Percentiles rank a stretch among this genome's conserved stretches.
Conservation (phyloP, 2,329 filamentous ascomycete genomes). For the Epichloe baconii region DNA sequence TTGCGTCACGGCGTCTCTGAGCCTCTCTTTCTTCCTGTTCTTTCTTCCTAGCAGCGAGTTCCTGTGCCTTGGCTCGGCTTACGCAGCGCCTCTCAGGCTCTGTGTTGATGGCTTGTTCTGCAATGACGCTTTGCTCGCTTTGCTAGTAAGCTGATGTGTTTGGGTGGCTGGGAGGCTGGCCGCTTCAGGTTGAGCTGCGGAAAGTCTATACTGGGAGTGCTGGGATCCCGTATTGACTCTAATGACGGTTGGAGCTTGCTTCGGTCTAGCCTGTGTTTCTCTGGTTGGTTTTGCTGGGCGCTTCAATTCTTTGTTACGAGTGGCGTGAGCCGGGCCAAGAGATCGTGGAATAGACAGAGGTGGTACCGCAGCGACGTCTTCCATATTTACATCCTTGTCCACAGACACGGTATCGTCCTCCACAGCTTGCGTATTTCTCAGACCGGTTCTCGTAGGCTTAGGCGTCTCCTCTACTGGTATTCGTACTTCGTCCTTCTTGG, state of each 20-base stretch:
- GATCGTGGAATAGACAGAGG: slow-evolving; percentile 46
- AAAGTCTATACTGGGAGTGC: slow-evolving; percentile 42
- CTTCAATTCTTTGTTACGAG: slow-evolving; percentile 40
- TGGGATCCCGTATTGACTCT: slow-evolving; percentile 56
- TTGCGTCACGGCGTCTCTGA: slow-evolving; percentile 67
- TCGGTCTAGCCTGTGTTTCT: slow-evolving; percentile 43
- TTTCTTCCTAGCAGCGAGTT: slow-evolving; percentile 67
- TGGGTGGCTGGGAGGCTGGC: slow-evolving; percentile 17
- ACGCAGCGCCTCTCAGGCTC: slow-evolving; percentile 47
- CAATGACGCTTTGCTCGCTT: slow-evolving; percentile 53
- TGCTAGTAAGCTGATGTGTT: slow-evolving; percentile 41
- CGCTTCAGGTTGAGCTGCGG: slow-evolving; percentile 41
- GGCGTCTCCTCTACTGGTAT: slow-evolving; percentile 26
- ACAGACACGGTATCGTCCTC: slow-evolving; percentile 17
- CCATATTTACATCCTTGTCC: slow-evolving; percentile 40
- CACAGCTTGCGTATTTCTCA: slow-evolving; percentile 32
- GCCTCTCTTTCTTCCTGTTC: slow-evolving; percentile 74
- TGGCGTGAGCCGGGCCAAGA: slow-evolving; percentile 31
- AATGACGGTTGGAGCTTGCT: slow-evolving; percentile 57
- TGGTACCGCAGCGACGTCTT: slow-evolving; percentile 42
- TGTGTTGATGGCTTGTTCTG: slow-evolving; percentile 42
- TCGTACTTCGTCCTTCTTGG: slow-evolving; percentile 40
- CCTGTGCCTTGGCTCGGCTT: slow-evolving; percentile 57
- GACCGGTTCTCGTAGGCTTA: slow-evolving; percentile 36
- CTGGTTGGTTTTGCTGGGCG: slow-evolving; percentile 51